Percentiles rank a stretch among this genome's conserved stretches.
These are phyloP conservation scores for Zasmidium cellare DNA, from an alignment of 2,329 filamentous ascomycete species.

Conservation along the genomic window DNA sequence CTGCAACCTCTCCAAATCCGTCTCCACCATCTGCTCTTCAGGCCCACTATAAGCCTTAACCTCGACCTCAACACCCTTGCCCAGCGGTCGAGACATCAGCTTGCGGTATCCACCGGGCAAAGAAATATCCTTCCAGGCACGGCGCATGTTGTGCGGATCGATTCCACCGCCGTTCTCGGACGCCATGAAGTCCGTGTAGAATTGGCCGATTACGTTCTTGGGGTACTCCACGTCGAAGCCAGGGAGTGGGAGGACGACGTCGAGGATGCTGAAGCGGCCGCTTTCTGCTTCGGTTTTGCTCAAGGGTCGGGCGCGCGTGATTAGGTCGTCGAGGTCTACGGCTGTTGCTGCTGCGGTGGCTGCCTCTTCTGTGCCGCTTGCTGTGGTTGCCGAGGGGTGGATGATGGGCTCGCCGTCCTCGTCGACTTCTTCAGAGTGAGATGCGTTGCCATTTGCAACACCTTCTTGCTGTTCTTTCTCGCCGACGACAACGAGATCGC, in stretches of 20 bases:
- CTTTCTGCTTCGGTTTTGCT: conserved; percentile 75
- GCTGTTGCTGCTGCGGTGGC: conserved; percentile 36
- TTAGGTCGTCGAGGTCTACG: conserved; percentile 59
- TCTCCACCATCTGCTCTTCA: conserved; percentile 83
- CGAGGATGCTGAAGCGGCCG: conserved; percentile 77
- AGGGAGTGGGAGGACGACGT: conserved; percentile 87
- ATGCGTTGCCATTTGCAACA: conserved; percentile 32
- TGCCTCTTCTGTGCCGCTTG: conserved; percentile 6
- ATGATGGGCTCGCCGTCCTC: conserved; percentile 67
- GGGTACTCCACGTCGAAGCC: conserved; percentile 90
- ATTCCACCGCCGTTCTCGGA: conserved; percentile 73
- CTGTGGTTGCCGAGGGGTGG: conserved; percentile 47
- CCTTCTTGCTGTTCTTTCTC: conserved; percentile 54
- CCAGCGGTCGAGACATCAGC: conserved; percentile 68
- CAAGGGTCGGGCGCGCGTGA: conserved; percentile 70
- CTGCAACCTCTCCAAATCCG: conserved; percentile 71
- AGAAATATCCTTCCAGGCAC: conserved; percentile 82
- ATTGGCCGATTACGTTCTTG: conserved; percentile 75
- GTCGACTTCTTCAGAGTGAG: conserved; percentile 47
- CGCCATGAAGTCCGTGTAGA: conserved; percentile 84
- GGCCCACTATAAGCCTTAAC: conserved; percentile 69
- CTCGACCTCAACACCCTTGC: conserved; percentile 59
- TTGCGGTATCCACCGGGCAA: conserved; percentile 87
- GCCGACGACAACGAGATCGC: conserved; percentile 75
- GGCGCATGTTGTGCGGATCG: conserved; percentile 83